Evolutionary conservation across 148 eudicot species (phyloP).

Genomic region (Rhododendron griersonianum): DNA sequence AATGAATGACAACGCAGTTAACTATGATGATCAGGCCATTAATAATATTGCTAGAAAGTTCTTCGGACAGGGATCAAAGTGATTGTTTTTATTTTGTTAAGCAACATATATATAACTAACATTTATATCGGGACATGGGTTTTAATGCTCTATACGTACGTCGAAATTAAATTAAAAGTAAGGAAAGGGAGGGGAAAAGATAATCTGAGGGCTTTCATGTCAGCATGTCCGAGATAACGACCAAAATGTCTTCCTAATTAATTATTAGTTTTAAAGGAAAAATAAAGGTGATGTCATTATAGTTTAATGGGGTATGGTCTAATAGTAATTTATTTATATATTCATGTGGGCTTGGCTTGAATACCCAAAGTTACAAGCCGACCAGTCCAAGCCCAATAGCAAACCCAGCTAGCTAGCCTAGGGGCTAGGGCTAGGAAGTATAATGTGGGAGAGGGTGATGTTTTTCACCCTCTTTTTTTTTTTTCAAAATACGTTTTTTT

Average conservation of each 20-base stretch:
- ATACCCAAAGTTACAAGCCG: background rate
- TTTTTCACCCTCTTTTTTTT: background rate
- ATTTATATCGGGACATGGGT: background rate
- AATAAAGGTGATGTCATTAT: background rate
- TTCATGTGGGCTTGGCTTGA: background rate
- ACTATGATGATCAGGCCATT: background rate
- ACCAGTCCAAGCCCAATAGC: background rate
- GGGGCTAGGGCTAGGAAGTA: too few species aligned
- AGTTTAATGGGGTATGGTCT: background rate
- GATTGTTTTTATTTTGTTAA: slow-evolving; percentile 1
- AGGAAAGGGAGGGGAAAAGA: background rate
- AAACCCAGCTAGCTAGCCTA: background rate
- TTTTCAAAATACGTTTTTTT: background rate
- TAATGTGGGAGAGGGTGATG: background rate
- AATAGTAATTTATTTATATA: background rate
- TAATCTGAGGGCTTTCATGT: background rate
- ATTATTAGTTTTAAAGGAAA: background rate
- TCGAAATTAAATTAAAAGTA: background rate
- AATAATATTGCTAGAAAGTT: background rate
- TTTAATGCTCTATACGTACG: background rate
- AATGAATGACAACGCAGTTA: background rate
- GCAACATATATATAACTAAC: background rate
- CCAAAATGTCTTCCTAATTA: background rate
- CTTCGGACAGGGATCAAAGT: background rate
- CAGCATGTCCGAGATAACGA: background rate